Evolutionary conservation across 805 yeast species (phyloP).

Genomic region (Myxozyma vanderwaltii): DNA sequence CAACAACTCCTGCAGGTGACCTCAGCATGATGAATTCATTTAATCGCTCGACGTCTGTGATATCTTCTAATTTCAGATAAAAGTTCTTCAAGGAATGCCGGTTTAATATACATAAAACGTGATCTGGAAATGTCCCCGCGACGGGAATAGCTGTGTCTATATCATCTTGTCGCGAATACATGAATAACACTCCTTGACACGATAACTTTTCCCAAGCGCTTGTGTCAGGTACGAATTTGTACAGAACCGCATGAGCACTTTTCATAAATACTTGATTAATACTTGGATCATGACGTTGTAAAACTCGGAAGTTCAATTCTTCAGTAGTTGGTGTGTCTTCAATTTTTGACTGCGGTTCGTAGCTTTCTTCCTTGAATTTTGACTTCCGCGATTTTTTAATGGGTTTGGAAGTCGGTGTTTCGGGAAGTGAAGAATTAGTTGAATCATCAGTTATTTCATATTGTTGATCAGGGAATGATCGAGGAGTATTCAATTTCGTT

Average conservation of each 20-base stretch:
- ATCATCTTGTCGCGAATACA: conserved; percentile 41
- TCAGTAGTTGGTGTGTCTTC: conserved; percentile 6
- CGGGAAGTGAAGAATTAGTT: neutral
- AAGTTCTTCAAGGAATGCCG: conserved; percentile 30
- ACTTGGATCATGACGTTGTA: conserved; percentile 43
- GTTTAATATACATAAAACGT: conserved; percentile 23
- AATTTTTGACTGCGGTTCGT: neutral
- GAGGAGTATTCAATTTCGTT: neutral
- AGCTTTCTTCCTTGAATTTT: neutral
- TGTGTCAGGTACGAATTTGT: conserved; percentile 41
- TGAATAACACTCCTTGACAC: conserved; percentile 46
- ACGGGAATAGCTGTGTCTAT: conserved; percentile 2
- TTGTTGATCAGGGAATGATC: neutral
- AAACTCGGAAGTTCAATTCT: conserved; percentile 40
- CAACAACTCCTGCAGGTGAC: conserved; percentile 24
- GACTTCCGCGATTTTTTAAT: neutral
- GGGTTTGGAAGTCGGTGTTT: neutral
- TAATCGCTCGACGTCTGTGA: conserved; percentile 29
- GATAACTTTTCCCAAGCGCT: conserved; percentile 46
- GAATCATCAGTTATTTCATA: neutral
- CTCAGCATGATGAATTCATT: conserved; percentile 32
- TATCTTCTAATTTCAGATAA: conserved; percentile 21
- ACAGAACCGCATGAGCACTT: conserved; percentile 47
- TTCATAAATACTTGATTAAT: conserved; percentile 43
- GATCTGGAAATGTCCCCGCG: conserved; percentile 3